phyloP scores from a whole-genome alignment of 495 filamentous ascomycete genomes.

The Neurospora sp. region DNA sequence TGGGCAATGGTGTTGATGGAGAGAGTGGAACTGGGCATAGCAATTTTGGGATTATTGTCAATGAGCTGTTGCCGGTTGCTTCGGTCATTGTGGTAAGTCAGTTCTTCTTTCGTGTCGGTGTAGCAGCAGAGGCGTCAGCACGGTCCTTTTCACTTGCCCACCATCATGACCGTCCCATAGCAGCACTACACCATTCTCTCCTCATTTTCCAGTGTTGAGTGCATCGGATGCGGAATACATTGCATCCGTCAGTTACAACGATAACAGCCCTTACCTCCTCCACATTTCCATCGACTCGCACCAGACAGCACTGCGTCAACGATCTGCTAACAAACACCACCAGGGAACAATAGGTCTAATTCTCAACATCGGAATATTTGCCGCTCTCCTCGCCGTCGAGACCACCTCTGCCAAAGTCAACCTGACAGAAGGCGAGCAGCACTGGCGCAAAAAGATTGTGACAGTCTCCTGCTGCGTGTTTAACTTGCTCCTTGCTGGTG shows the following conservation, averaged over 20 bases:
- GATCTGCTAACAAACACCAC: not conserved
- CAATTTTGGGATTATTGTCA: not conserved
- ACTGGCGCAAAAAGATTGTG: slow-evolving; percentile 20
- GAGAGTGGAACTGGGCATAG: not conserved
- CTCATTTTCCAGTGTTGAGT: not conserved
- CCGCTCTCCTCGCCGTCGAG: slow-evolving; percentile 12
- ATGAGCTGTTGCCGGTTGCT: not conserved
- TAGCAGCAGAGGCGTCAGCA: not conserved
- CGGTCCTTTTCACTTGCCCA: not conserved
- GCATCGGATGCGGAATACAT: not conserved
- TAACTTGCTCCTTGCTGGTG: slow-evolving; percentile 18
- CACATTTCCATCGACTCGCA: not conserved
- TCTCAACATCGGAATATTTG: slow-evolving; percentile 14
- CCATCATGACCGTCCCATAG: not conserved
- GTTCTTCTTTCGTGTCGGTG: not conserved
- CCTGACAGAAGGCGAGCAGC: slow-evolving; percentile 21
- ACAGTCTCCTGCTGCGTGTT: slow-evolving; percentile 18
- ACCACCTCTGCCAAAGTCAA: slow-evolving; percentile 4
- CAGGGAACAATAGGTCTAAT: slow-evolving; percentile 17
- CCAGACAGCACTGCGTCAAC: too few species aligned
- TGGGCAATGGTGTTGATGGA: not conserved
- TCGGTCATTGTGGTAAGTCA: not conserved
- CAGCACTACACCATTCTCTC: not conserved
- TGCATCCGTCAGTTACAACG: not conserved
- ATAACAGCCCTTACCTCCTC: not conserved